These are phyloP conservation scores for Cyathus striatus DNA, from an alignment of 768 basidiomycete species.

Conservation along the genomic window DNA sequence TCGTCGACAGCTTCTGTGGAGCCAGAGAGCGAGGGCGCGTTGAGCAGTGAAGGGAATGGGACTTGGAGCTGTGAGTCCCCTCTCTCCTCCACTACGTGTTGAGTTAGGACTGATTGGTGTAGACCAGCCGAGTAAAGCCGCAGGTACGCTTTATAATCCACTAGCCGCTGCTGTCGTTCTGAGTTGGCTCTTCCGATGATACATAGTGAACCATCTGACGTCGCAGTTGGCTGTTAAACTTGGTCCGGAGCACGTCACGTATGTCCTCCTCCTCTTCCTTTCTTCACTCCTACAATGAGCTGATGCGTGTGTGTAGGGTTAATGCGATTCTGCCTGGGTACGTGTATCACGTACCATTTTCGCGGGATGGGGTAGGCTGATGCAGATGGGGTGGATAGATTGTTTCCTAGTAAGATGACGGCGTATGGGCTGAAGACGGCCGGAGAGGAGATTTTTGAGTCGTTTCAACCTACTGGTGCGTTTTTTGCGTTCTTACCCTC, in stretches of 20 bases:
- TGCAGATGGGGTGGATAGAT: too few species aligned
- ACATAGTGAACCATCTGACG: conserved; percentile 82
- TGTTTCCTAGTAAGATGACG: conserved; percentile 88
- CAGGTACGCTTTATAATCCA: too few species aligned
- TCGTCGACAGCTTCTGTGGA: conserved; percentile 64
- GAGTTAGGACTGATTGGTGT: conserved; percentile 1
- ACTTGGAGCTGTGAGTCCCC: conserved; percentile 71
- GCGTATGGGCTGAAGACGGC: conserved; percentile 56
- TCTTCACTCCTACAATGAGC: conserved; percentile 4
- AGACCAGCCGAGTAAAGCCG: conserved; percentile 87
- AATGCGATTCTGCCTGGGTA: conserved; percentile 86
- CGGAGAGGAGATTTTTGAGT: conserved; percentile 48
- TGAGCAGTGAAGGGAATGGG: conserved; percentile 55
- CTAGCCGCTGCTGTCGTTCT: too few species aligned
- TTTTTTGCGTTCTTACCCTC: too few species aligned
- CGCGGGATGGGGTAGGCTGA: too few species aligned
- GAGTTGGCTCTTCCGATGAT: too few species aligned
- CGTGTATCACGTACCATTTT: too few species aligned
- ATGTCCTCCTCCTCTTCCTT: conserved; percentile 18
- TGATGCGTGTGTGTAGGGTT: conserved; percentile 38
- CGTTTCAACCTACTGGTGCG: conserved; percentile 61
- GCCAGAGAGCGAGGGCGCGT: conserved; percentile 40
- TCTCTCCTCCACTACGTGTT: neutral
- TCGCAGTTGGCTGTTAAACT: conserved; percentile 66
- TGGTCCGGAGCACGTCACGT: conserved; percentile 58